Conservation (phyloP, 192 early-diverging fungal species). For the Backusella sp. region DNA sequence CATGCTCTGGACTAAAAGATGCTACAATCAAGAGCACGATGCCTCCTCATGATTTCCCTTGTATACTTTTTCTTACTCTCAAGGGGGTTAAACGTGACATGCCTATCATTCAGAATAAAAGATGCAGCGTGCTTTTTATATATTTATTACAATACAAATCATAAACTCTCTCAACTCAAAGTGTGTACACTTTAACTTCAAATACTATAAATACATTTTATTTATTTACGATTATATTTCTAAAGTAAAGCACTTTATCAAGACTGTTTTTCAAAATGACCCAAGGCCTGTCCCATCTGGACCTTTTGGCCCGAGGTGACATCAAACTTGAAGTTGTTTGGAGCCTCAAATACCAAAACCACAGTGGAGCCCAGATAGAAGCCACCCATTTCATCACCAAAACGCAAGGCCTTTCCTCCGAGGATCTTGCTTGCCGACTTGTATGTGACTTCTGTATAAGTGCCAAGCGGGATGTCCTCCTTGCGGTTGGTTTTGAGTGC, state of each 20-base stretch:
- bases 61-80: too few species aligned
- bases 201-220: neutral
- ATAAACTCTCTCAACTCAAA: too few species aligned
- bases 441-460: slow-evolving; percentile 74
- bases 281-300: slow-evolving; percentile 82
- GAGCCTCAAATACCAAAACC: slow-evolving; percentile 97
- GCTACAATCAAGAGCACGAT: too few species aligned
- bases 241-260: too few species aligned
- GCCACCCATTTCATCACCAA: slow-evolving; percentile 93
- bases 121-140: too few species aligned
- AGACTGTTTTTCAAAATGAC: slow-evolving; percentile 35
- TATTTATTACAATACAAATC: too few species aligned
- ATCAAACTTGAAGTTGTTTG: slow-evolving; percentile 73
- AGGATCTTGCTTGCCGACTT: slow-evolving; percentile 55
- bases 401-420: slow-evolving; percentile 63
- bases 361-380: slow-evolving; percentile 95
- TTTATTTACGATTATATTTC: too few species aligned
- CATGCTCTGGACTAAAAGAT: too few species aligned
- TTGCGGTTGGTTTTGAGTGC: slow-evolving; percentile 65
- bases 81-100: too few species aligned
- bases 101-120: too few species aligned
- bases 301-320: slow-evolving; percentile 73
- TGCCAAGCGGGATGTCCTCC: slow-evolving; percentile 64
- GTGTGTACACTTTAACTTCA: too few species aligned
- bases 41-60: too few species aligned